Percentiles rank a stretch among this genome's conserved stretches.
These are phyloP conservation scores for Choanephora cucurbitarum DNA, from an alignment of 371 early-diverging fungal genomes.

Conservation along the genomic window DNA sequence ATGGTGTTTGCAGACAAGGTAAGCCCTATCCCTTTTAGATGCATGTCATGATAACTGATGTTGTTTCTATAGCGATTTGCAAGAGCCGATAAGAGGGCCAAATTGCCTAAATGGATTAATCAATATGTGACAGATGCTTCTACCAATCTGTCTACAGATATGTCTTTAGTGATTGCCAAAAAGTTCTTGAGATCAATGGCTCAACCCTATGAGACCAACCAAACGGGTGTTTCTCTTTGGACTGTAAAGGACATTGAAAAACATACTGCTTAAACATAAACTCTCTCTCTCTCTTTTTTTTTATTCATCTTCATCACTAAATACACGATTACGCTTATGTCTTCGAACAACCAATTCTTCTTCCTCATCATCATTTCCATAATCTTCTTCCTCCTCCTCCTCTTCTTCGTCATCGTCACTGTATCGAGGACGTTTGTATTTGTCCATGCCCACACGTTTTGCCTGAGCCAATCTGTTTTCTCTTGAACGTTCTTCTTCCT, in stretches of 20 bases:
- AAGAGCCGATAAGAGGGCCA: conserved; percentile 91
- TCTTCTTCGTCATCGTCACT: conserved; percentile 41
- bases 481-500: conserved; percentile 39
- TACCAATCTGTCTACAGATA: conserved; percentile 96
- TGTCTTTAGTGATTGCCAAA: conserved; percentile 94
- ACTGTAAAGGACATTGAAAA: conserved; percentile 61
- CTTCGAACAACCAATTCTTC: conserved; percentile 32
- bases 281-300: no score
- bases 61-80: conserved; percentile 94
- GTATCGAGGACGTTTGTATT: conserved; percentile 23
- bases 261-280: conserved; percentile 26
- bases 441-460: conserved; percentile 33
- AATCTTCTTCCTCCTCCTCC: conserved; percentile 33
- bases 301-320: conserved; percentile 36
- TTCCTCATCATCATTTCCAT: conserved; percentile 43
- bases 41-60: no score
- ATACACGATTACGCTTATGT: conserved; percentile 30
- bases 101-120: conserved; percentile 99
- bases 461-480: conserved; percentile 32
- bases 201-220: conserved; percentile 85
- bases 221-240: conserved; percentile 67
- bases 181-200: conserved; percentile 98
- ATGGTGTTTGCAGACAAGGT: conserved; percentile 99
- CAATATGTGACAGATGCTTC: conserved; percentile 90
- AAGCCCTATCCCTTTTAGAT: no score